phyloP scores from a whole-genome alignment of 495 filamentous ascomycete genomes.

The Xylaria grammica region DNA sequence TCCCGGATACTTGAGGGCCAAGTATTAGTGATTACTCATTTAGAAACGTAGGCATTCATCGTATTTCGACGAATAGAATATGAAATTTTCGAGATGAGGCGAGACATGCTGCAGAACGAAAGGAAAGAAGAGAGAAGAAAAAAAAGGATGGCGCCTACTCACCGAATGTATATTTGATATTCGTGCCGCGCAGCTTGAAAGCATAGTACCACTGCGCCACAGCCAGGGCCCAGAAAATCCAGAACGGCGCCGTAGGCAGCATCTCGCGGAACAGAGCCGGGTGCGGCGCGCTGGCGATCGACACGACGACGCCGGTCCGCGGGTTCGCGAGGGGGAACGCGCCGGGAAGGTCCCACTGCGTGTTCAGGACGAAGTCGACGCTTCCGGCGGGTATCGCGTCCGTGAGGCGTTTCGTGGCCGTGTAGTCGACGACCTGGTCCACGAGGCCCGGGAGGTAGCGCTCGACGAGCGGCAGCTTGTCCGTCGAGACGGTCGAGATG shows the following conservation, averaged over 20 bases:
- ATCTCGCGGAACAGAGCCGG: conserved; percentile 43
- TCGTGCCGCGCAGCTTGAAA: conserved; percentile 43
- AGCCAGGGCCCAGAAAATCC: conserved; percentile 39
- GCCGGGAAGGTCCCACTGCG: conserved; percentile 40
- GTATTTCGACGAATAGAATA: neutral
- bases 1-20: conserved; percentile 39
- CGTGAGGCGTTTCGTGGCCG: conserved; percentile 40
- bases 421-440: conserved; percentile 57
- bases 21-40: neutral
- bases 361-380: conserved; percentile 62
- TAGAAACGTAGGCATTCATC: neutral
- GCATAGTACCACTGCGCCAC: conserved; percentile 44
- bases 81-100: neutral
- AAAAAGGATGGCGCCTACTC: neutral
- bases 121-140: neutral
- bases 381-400: conserved; percentile 46
- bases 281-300: conserved; percentile 47
- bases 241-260: conserved; percentile 41
- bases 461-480: conserved; percentile 55
- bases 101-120: neutral
- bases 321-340: conserved; percentile 46
- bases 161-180: conserved; percentile 42
- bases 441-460: conserved; percentile 41
- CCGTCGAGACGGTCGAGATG: conserved; percentile 59
- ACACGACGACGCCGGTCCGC: conserved; percentile 46